A percentile compares a stretch with the other conserved stretches of the same genome.
These are phyloP conservation scores for Orbilia javanica DNA, from an alignment of 2,329 filamentous ascomycete species.

Conservation along the genomic window DNA sequence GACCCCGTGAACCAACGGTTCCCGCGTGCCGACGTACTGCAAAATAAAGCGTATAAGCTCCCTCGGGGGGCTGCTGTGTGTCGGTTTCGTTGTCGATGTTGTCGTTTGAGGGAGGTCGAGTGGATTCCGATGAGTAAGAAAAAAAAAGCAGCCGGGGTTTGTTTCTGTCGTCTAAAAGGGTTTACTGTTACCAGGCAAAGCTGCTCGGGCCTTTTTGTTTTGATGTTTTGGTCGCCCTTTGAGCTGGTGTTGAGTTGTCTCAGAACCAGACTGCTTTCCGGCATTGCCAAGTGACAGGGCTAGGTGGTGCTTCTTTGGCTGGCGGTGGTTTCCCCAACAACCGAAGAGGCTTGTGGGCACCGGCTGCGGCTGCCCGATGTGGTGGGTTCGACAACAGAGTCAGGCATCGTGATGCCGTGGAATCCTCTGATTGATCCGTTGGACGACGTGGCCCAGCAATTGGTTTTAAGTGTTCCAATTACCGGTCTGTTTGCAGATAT, in stretches of 20 bases:
- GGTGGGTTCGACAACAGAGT: neutral
- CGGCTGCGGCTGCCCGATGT: neutral
- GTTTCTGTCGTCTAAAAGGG: conserved; percentile 20
- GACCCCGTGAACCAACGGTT: conserved; percentile 31
- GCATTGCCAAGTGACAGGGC: conserved; percentile 20
- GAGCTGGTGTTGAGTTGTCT: conserved; percentile 51
- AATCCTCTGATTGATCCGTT: conserved; percentile 16
- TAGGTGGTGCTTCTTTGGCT: neutral
- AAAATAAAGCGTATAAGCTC: neutral
- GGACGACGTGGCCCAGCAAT: neutral
- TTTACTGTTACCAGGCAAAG: neutral
- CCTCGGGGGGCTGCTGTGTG: neutral
- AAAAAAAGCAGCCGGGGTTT: conserved; percentile 8
- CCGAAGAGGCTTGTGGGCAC: neutral
- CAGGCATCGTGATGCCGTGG: neutral
- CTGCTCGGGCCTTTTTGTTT: conserved; percentile 39
- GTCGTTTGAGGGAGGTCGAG: conserved; percentile 22
- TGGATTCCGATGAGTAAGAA: conserved; percentile 34
- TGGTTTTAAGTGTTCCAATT: neutral
- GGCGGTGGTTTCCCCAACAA: conserved; percentile 51
- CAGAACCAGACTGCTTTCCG: neutral
- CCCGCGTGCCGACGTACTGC: neutral
- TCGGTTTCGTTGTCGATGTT: conserved; percentile 7
- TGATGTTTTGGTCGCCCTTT: conserved; percentile 49
- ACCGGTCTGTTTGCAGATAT: neutral